A percentile compares a stretch with the other conserved stretches of the same genome.
Conservation (phyloP, 2,329 filamentous ascomycete species). For the Aspergillus fructus region DNA sequence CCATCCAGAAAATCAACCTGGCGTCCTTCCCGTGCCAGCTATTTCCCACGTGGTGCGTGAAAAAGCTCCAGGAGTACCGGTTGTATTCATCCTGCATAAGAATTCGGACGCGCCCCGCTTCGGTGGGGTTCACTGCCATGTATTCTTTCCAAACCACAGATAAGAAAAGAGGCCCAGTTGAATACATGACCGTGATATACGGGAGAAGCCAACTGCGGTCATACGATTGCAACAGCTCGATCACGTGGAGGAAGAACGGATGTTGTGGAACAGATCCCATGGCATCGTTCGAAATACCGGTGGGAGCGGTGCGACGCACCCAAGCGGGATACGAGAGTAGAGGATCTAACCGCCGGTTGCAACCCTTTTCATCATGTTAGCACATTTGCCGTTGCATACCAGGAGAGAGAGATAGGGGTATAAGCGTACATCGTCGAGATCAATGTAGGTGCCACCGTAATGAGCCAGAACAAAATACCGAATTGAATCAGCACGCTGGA, state of each 20-base stretch:
- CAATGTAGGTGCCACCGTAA: slow-evolving; percentile 78
- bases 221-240: slow-evolving; percentile 66
- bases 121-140: slow-evolving; percentile 48
- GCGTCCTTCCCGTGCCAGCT: slow-evolving; percentile 67
- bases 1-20: slow-evolving; percentile 65
- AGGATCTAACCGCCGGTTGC: slow-evolving; percentile 66
- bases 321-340: slow-evolving; percentile 68
- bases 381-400: background rate
- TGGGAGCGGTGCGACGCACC: slow-evolving; percentile 70
- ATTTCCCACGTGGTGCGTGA: slow-evolving; percentile 64
- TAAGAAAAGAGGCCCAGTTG: slow-evolving; percentile 73
- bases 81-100: slow-evolving; percentile 72
- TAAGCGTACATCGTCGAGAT: slow-evolving; percentile 65
- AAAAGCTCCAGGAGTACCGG: slow-evolving; percentile 68
- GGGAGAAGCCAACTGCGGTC: slow-evolving; percentile 67
- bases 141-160: slow-evolving; percentile 76
- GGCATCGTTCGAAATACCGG: slow-evolving; percentile 77
- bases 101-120: slow-evolving; percentile 60
- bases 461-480: slow-evolving; percentile 76
- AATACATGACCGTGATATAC: slow-evolving; percentile 79
- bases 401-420: background rate
- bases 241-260: slow-evolving; percentile 70
- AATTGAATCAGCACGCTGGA: slow-evolving; percentile 75
- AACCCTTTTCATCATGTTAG: slow-evolving; percentile 50
- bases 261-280: slow-evolving; percentile 73